Conservation (phyloP, 352 stramenopile species). For the Pythium myriotylum region DNA sequence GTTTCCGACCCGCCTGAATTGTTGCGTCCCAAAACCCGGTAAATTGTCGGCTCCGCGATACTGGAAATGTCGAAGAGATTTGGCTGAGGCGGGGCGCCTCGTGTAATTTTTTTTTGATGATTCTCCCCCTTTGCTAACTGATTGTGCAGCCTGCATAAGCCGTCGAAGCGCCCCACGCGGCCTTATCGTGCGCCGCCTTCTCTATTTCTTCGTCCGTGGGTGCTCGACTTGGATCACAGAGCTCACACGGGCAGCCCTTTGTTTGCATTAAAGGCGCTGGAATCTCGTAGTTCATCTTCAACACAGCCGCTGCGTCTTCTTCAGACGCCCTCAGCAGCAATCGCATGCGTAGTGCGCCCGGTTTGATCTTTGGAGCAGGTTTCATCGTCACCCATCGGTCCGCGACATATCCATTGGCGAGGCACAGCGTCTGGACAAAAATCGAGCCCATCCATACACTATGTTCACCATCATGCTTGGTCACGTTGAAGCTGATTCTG, state of each 20-base stretch:
- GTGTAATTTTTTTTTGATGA: too few relatives aligned
- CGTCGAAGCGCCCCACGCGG: neutral
- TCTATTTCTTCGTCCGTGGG: neutral
- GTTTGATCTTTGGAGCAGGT: neutral
- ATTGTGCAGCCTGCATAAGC: neutral
- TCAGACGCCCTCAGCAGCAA: neutral
- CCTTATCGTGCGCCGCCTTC: constrained; percentile 6
- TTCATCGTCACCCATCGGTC: constrained; percentile 2
- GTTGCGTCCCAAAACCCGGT: too few relatives aligned
- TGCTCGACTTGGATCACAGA: constrained; percentile 5
- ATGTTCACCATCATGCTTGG: neutral
- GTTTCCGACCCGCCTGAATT: too few relatives aligned
- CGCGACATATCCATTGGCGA: constrained; percentile 2
- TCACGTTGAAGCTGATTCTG: neutral
- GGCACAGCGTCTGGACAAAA: constrained; percentile 3
- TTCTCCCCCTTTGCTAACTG: too few relatives aligned
- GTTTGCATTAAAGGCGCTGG: constrained; percentile 1
- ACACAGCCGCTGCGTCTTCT: constrained; percentile 1
- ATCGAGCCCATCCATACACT: neutral
- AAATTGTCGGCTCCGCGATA: too few relatives aligned
- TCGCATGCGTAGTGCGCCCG: neutral
- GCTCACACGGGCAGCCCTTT: constrained; percentile 7
- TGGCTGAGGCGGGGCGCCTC: too few relatives aligned
- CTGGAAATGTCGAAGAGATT: too few relatives aligned
- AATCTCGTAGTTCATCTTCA: neutral